Evolutionary conservation across 352 stramenopile species (phyloP), one percentile per base, ranked within the genome.

Genomic region (Phytophthora pseudosyringae): DNA sequence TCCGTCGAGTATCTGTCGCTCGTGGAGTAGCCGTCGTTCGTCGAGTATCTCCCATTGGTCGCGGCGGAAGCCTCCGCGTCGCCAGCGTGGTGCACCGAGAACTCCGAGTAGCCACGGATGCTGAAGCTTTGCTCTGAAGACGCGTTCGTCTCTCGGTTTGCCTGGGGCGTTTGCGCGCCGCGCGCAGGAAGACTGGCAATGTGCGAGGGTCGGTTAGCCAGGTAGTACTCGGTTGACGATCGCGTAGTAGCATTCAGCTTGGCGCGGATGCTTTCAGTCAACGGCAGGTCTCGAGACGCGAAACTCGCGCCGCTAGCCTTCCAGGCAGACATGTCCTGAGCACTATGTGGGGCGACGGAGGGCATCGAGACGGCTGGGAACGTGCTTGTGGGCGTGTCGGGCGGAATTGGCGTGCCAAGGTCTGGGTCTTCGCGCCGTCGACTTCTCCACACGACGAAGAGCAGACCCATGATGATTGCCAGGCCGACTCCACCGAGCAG

Each of bases 41-140:
- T 59, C 18, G 69, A 73, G 21, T 71, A 62, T 36, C 63, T 48
- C 1, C 69, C 57, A 51, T 50, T 54, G 13, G 48, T 57, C 18
- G 47, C 44, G 15, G 56, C 48, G 10, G 53, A 65, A 5, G 50
- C 18, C 21, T 71, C 58, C 35, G 65, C 74, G 55, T 71, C 60
- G 13, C 43, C 54, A 44, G 21, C 49, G 16, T 61, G 50, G 50
- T 59, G 49, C 15, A 66, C 21, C 6, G 69, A 77, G 21, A 73
- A 64, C 21, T 77, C 59, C 0, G 65, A 77, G 52, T 60, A 66
- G 3, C 43, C 65, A 29, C 69, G 64, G 44, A 77, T 59, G 29
- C 69, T 69, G 43, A 74, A 67, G 36, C 65, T 68, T 29, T 60
- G 59, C 12, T 69, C 58, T 5, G 58, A 73, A 3, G 64, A 76